Conservation (phyloP, 2,329 filamentous ascomycete genomes). For the Talaromyces amestolkiae region DNA sequence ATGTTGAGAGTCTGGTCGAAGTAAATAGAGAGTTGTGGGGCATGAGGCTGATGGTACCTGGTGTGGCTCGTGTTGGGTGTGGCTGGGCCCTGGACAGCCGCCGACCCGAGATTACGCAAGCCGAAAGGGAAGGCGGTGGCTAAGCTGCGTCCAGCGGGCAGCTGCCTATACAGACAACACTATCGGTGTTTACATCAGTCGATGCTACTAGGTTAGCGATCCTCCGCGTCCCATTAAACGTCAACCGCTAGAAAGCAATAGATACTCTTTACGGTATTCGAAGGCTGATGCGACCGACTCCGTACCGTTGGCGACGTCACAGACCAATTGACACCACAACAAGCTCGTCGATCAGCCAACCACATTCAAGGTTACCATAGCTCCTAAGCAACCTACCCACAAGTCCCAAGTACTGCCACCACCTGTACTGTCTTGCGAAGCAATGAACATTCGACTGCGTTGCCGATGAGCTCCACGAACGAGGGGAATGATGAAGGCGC, state of each 20-base stretch:
- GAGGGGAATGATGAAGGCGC: slow-evolving; percentile 61
- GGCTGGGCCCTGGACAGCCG: background rate
- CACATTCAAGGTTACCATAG: background rate
- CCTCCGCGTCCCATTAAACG: background rate
- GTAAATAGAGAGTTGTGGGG: background rate
- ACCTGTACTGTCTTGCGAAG: slow-evolving; percentile 34
- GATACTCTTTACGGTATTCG: background rate
- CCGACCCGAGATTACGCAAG: background rate
- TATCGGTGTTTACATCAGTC: slow-evolving; percentile 1
- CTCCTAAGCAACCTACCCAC: background rate
- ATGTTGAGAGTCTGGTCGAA: background rate
- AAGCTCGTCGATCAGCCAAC: slow-evolving; percentile 1
- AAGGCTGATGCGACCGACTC: background rate
- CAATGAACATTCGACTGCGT: slow-evolving; percentile 47
- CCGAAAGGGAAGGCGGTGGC: slow-evolving; percentile 3
- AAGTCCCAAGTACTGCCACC: background rate
- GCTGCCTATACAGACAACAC: background rate
- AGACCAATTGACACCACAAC: background rate
- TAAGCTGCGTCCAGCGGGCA: slow-evolving; percentile 4
- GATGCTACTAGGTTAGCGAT: background rate
- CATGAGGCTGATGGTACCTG: background rate
- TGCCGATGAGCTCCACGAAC: slow-evolving; percentile 68
- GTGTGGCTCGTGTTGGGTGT: background rate
- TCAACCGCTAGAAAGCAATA: too few species aligned
- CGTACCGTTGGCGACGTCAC: background rate